These are phyloP conservation scores for Arctium minus DNA, from an alignment of 129 eudicot species.

Conservation along the genomic window DNA sequence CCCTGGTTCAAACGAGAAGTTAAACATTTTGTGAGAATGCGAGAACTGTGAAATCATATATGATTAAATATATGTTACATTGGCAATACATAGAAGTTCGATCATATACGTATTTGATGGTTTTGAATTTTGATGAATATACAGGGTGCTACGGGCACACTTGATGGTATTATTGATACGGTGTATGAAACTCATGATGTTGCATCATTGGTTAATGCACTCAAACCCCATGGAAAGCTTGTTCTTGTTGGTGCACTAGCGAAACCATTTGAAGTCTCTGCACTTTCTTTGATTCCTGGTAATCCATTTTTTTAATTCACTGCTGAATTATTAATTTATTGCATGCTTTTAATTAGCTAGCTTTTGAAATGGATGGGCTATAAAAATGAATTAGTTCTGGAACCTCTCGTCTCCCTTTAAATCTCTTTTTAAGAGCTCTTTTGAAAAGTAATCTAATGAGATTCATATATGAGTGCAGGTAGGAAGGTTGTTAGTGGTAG, in stretches of 20 bases:
- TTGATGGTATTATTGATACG: conserved; percentile 54
- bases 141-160: conserved; percentile 37
- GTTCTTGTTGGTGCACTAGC: conserved; percentile 45
- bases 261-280: conserved; percentile 44
- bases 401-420: no score
- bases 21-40: no score
- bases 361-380: background rate
- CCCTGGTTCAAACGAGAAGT: no score
- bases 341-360: background rate
- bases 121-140: background rate
- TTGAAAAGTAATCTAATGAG: background rate
- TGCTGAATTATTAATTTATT: no score
- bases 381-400: no score
- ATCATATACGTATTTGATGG: no score
- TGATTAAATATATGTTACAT: no score
- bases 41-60: no score
- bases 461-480: conserved; percentile 11
- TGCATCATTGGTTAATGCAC: conserved; percentile 31
- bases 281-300: conserved; percentile 43
- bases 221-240: conserved; percentile 52
- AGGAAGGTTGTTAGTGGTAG: conserved; percentile 44
- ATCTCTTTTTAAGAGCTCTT: no score
- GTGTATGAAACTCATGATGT: conserved; percentile 35
- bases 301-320: background rate
- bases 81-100: no score